Base-by-base conservation (phyloP, 306 rosid genomes). In the Glycine tomentella region DNA sequence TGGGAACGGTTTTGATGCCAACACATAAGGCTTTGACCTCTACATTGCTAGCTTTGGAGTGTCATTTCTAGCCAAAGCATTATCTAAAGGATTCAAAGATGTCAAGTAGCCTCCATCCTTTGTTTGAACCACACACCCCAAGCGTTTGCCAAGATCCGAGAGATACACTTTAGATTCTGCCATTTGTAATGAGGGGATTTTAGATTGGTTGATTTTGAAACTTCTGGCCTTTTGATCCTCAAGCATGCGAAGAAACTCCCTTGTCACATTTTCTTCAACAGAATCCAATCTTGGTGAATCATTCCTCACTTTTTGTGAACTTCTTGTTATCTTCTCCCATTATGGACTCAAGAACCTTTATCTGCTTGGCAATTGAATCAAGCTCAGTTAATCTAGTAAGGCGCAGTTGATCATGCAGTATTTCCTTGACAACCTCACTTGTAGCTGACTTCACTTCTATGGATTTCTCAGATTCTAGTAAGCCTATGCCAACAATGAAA, bases 21-120 rank as follows among this genome's bases (percentile, higher is more conserved):
- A 50, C n/a, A 93, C 88, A 79, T 82, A 85, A 20, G 97, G 97
- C 80, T 89, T 91, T 8, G 99, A 92, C 83, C 89, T 82, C 81
- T 93, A 97, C 98, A 96, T 90, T 50, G 97, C 98, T 75, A 96
- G 86, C 90, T 90, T 91, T 5, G 97, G 96, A 58, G 88, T 85
- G 44, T 89, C 96, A 67, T 86, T 91, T 53, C 87, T 87, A 33
- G 71, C 76, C 25, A 87, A 86, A 55, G 16, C 49, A 36, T 74
- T 64, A 78, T 91, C 92, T 8, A 88, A 84, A 7, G 99, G 97
- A 76, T 96, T 93, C 97, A 89, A 93, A 70, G 98, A 84, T 53
- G 97, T 93, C 65, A 93, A 87, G 87, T 88, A 96, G 20, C 97
- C 97, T 4, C 97, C 93, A 62, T 93, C 98, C 65, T 84, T 86